phyloP scores from a whole-genome alignment of 2,329 filamentous ascomycete species.

The Calonectria crousiana region DNA sequence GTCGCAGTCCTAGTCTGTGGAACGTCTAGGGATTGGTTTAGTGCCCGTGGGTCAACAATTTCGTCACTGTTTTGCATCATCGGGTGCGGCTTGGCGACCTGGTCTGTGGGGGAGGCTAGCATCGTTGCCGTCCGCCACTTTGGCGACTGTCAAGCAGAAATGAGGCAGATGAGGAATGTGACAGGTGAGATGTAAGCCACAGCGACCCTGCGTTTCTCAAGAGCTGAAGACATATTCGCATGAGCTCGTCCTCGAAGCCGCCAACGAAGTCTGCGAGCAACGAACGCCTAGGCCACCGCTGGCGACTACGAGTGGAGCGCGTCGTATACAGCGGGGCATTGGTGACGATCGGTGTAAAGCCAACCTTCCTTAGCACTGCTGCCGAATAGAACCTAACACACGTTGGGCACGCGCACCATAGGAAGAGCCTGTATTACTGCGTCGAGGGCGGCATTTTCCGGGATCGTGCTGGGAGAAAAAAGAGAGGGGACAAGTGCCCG shows the following conservation, averaged over 20 bases:
- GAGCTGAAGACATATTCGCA: background rate
- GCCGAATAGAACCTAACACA: background rate
- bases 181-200: background rate
- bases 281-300: background rate
- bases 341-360: background rate
- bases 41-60: background rate
- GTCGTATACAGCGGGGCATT: background rate
- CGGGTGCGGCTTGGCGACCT: background rate
- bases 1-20: background rate
- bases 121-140: background rate
- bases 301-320: background rate
- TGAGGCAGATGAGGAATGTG: background rate
- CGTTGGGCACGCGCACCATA: background rate
- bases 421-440: background rate
- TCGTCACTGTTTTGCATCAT: constrained; percentile 4
- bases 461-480: too few species aligned
- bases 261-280: background rate
- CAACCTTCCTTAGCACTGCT: background rate
- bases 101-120: background rate
- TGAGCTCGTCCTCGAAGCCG: background rate
- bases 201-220: background rate
- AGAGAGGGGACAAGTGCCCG: background rate
- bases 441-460: background rate
- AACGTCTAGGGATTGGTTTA: background rate
- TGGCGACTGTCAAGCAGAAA: background rate